Base-by-base conservation (phyloP, 331 rosid species). In the Pyrus hybrid region DNA sequence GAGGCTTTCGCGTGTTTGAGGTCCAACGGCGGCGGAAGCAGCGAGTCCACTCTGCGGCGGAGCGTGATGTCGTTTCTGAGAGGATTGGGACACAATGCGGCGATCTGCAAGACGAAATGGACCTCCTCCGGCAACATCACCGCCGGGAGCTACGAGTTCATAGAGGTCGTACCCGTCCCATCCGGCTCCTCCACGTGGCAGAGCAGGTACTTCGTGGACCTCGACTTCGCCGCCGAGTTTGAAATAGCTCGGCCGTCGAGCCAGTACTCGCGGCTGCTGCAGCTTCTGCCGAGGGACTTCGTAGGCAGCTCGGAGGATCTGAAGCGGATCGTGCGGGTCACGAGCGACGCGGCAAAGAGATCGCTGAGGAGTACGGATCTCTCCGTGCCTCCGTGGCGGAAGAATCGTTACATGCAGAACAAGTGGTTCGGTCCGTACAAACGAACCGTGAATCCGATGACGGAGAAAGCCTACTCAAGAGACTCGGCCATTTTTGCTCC, bases 381-480 rank as follows among this genome's bases (percentile, higher is more conserved):
- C 3, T 63, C 91, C 2, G 72, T 93, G 60, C 96, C 98, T 21
- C 98, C 98, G 6, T 90, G 96, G 98, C 82, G 96, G 26, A 93
- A 85, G 66, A 86, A 83, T 35, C 87, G 86, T 54, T 93, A 87
- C 60, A 86, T 89, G 88, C 88, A 84, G 65, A 91, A 82, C 73
- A 90, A 93, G 54, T 93, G 94, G 93, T 90, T 90, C 26, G 93
- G 80, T 8, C 79, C 93, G 22, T 82, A 81, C 81, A 81, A 86
- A 3, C 79, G 89, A 70, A 86, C 88, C 0, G 61, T 67, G 2
- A 82, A 82, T 67, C 81, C 58, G 23, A 75, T 76, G 35, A 81
- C 71, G 7, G 93, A 87, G 22, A 81, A 43, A 4, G 37, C 86
- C 26, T 71, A 29, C 20, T 67, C 79, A 61, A 9, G 7, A n/a